These are phyloP conservation scores for Lactifluus hygrophoroides DNA, from an alignment of 768 basidiomycete species.

Conservation along the genomic window DNA sequence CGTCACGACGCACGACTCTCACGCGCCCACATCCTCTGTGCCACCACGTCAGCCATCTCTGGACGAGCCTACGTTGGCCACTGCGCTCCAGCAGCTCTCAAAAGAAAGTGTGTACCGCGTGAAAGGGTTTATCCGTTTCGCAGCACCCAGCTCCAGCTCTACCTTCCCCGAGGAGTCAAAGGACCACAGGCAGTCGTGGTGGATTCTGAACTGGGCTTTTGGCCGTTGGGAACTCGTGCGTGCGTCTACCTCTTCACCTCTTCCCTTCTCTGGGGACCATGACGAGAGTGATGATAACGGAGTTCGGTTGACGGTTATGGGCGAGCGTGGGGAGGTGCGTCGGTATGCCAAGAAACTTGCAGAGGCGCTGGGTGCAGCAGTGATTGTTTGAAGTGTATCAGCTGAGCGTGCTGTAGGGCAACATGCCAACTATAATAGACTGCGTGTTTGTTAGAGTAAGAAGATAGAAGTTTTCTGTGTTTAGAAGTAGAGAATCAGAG, in stretches of 20 bases:
- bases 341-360: slow-evolving; percentile 49
- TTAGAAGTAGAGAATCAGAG: too few relatives aligned
- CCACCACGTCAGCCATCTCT: slow-evolving; percentile 20
- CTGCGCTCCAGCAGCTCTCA: slow-evolving; percentile 43
- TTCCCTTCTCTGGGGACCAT: slow-evolving; percentile 22
- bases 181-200: slow-evolving; percentile 13
- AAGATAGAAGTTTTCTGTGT: too few relatives aligned
- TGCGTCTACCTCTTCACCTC: slow-evolving; percentile 9
- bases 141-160: slow-evolving; percentile 19
- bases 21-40: background rate
- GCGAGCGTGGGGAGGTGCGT: slow-evolving; percentile 73
- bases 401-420: background rate
- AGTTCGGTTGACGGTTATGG: slow-evolving; percentile 81
- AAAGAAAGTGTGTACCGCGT: slow-evolving; percentile 74
- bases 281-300: slow-evolving; percentile 26
- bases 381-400: slow-evolving; percentile 12
- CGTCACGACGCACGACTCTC: background rate
- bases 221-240: slow-evolving; percentile 66
- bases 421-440: too few relatives aligned
- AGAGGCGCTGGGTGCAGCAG: slow-evolving; percentile 31
- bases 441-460: too few relatives aligned
- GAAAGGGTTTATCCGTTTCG: slow-evolving; percentile 73
- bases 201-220: slow-evolving; percentile 91
- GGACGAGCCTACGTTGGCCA: slow-evolving; percentile 32
- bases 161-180: slow-evolving; percentile 8